Evolutionary conservation across 441 rosid species (phyloP).

Genomic region (Adansonia gregorii): DNA sequence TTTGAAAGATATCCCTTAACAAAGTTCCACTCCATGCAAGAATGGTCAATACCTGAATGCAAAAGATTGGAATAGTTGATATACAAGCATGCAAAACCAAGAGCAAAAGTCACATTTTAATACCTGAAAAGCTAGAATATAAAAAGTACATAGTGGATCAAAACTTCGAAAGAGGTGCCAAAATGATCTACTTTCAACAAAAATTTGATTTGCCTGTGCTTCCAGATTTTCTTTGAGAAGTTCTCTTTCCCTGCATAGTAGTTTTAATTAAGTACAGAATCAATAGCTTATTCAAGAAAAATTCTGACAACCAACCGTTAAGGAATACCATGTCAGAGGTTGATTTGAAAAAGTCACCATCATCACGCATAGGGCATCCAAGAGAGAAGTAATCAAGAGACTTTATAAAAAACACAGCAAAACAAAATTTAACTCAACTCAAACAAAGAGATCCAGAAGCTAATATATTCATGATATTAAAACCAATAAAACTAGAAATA

Average conservation of each 20-base stretch:
- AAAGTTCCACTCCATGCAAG: constrained; percentile 79
- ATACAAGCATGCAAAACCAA: constrained; percentile 19
- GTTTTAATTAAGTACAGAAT: constrained; percentile 27
- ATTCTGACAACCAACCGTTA: constrained; percentile 33
- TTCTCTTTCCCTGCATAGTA: constrained; percentile 66
- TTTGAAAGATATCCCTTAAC: constrained; percentile 56
- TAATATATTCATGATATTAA: constrained; percentile 25
- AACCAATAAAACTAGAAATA: constrained; percentile 81
- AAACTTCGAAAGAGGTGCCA: constrained; percentile 97
- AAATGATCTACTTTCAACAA: constrained; percentile 88
- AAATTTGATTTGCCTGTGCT: constrained; percentile 88
- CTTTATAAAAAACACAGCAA: constrained; percentile 48
- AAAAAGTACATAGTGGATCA: constrained; percentile 96
- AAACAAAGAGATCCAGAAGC: constrained; percentile 15
- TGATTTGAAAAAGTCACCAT: constrained; percentile 86
- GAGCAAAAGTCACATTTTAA: constrained; percentile 22
- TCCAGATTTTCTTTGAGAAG: constrained; percentile 46
- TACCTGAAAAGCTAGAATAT: constrained; percentile 92
- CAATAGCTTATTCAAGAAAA: constrained; percentile 25
- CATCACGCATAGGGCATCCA: constrained; percentile 99
- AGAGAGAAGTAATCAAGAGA: constrained; percentile 94
- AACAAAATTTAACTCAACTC: constrained; percentile 23
- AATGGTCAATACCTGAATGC: constrained; percentile 79
- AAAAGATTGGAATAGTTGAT: constrained; percentile 16
- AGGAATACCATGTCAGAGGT: constrained; percentile 58